Percentiles rank a stretch among this genome's conserved stretches.
Evolutionary conservation across 202 grass and related monocot genomes (phyloP).

Genomic region (Eragrostis tef): DNA sequence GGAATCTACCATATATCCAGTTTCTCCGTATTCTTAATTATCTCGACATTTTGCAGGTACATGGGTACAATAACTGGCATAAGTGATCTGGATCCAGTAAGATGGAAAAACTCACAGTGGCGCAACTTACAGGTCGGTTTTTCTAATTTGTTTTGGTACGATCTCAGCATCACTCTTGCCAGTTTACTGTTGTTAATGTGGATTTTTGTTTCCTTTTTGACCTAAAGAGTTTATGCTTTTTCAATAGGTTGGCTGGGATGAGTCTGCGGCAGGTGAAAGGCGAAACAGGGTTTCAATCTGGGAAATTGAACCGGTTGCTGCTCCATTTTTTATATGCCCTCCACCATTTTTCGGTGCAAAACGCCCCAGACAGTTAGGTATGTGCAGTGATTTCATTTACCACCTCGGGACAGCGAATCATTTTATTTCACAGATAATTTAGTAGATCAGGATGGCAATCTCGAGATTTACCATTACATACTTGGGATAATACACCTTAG

Average conservation of each 20-base stretch:
- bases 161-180: background rate
- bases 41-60: conserved; percentile 65
- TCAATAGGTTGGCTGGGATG: conserved; percentile 94
- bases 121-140: conserved; percentile 85
- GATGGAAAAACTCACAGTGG: conserved; percentile 99
- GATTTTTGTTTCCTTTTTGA: background rate
- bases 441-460: conserved; percentile 2
- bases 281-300: conserved; percentile 93
- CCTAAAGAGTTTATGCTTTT: conserved; percentile 18
- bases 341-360: conserved; percentile 93
- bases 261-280: conserved; percentile 93
- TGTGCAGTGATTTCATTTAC: conserved; percentile 6
- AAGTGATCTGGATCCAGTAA: conserved; percentile 87
- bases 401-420: background rate
- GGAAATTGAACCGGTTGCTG: conserved; percentile 93
- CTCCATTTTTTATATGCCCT: conserved; percentile 98
- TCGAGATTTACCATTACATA: background rate
- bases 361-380: conserved; percentile 77
- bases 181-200: conserved; percentile 31
- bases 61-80: conserved; percentile 99
- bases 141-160: conserved; percentile 37
- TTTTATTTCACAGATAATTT: conserved; percentile 30
- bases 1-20: background rate
- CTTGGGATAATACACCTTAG: conserved; percentile 5
- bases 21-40: background rate